Percentiles rank a stretch among this genome's conserved stretches.
These are phyloP conservation scores for Fusarium armeniacum DNA, from an alignment of 2,329 filamentous ascomycete genomes.

Conservation along the genomic window DNA sequence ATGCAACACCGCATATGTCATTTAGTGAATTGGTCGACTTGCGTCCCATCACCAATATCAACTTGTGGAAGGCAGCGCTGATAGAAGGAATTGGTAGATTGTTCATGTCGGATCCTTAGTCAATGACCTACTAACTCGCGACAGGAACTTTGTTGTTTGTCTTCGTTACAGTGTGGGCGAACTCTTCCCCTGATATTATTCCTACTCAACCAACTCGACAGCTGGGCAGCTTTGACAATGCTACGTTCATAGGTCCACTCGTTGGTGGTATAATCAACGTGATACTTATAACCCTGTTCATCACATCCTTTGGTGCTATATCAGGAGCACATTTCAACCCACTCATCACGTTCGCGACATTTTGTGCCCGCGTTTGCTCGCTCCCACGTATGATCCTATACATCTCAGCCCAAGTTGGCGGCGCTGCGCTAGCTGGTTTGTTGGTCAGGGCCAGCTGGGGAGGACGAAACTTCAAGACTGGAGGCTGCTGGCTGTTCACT, in stretches of 20 bases:
- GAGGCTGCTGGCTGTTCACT: conserved; percentile 51
- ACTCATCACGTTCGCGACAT: conserved; percentile 66
- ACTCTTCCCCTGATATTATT: conserved; percentile 22
- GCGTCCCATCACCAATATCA: conserved; percentile 51
- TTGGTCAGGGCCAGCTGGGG: conserved; percentile 51
- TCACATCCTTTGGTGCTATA: conserved; percentile 62
- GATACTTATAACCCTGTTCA: conserved; percentile 61
- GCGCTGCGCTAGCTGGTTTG: conserved; percentile 55
- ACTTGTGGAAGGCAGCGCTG: conserved; percentile 59
- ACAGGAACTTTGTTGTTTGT: conserved; percentile 43
- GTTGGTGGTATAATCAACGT: conserved; percentile 52
- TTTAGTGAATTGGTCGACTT: conserved; percentile 54
- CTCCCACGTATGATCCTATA: conserved; percentile 66
- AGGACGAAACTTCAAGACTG: conserved; percentile 47
- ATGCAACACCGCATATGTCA: conserved; percentile 59
- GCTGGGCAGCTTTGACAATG: conserved; percentile 45
- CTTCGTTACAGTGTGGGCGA: conserved; percentile 43
- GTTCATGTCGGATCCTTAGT: fast-evolving
- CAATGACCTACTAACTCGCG: fast-evolving
- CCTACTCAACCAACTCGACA: conserved; percentile 32
- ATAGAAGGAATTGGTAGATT: conserved; percentile 55
- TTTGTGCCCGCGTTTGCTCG: conserved; percentile 64
- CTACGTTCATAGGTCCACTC: conserved; percentile 50
- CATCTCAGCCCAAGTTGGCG: conserved; percentile 61
- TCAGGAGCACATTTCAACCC: conserved; percentile 69